These are phyloP conservation scores for Durotheca rogersii DNA, from an alignment of 495 filamentous ascomycete genomes.

Conservation along the genomic window DNA sequence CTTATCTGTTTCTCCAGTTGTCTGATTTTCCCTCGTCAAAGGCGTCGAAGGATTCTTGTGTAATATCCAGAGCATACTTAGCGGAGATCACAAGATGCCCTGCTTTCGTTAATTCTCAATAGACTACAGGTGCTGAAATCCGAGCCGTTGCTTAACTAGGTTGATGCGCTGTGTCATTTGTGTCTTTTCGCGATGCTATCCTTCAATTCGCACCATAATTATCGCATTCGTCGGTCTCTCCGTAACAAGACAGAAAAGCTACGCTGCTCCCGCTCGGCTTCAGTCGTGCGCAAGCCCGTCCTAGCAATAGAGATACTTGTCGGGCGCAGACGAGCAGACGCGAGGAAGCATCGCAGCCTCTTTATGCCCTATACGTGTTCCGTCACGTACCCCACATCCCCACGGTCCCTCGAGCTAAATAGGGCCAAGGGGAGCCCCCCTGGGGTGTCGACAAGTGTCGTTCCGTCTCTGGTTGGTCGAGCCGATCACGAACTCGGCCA, in stretches of 20 bases:
- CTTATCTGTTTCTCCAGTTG: conserved; percentile 8
- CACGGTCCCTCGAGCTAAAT: conserved; percentile 22
- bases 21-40: conserved; percentile 14
- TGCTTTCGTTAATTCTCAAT: conserved; percentile 22
- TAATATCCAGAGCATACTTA: conserved; percentile 15
- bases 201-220: too few species aligned
- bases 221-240: too few species aligned
- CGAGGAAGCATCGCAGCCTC: neutral
- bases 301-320: too few species aligned
- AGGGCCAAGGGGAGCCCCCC: neutral
- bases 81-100: conserved; percentile 7
- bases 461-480: conserved; percentile 32
- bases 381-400: conserved; percentile 31
- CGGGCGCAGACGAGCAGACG: neutral
- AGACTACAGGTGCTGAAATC: conserved; percentile 11
- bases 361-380: conserved; percentile 10
- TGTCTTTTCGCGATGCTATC: too few species aligned
- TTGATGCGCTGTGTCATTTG: too few species aligned
- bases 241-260: too few species aligned
- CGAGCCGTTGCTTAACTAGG: neutral
- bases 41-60: conserved; percentile 22
- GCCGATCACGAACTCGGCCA: conserved; percentile 10
- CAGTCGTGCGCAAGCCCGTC: too few species aligned
- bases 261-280: too few species aligned
- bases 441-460: conserved; percentile 30